Evolutionary conservation across 1,284 basidiomycete genomes (phyloP).

Genomic region (Heterobasidion annosum): DNA sequence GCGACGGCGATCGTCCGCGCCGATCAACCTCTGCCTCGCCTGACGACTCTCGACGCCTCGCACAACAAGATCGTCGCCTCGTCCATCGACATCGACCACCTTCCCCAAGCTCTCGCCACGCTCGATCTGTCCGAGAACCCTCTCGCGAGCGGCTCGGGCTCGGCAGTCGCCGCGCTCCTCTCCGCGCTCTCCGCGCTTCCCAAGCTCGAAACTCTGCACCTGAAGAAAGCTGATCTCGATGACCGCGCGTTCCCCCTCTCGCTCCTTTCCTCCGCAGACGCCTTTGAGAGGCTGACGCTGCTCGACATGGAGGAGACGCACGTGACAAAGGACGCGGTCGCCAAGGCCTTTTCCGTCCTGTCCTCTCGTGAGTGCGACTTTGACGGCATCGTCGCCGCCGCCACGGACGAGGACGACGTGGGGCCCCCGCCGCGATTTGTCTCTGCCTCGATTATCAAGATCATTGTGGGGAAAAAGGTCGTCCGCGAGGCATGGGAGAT

Average conservation of each 20-base stretch:
- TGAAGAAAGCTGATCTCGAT: constrained; percentile 47
- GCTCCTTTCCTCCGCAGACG: constrained; percentile 23
- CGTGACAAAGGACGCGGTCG: constrained; percentile 35
- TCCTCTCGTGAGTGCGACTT: constrained; percentile 40
- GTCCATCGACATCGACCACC: constrained; percentile 40
- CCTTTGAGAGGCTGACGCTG: constrained; percentile 43
- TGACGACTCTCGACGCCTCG: constrained; percentile 49
- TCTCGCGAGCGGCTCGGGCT: constrained; percentile 14
- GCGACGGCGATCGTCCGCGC: constrained; percentile 51
- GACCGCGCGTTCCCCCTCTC: constrained; percentile 47
- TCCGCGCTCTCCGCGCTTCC: constrained; percentile 35
- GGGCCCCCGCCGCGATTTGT: constrained; percentile 8
- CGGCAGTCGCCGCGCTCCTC: constrained; percentile 26
- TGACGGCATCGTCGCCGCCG: constrained; percentile 34
- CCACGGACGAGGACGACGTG: constrained; percentile 15
- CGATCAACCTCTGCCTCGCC: constrained; percentile 50
- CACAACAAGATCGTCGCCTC: constrained; percentile 51
- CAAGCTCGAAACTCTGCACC: constrained; percentile 47
- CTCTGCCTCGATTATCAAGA: constrained; percentile 30
- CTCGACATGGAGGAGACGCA: constrained; percentile 61
- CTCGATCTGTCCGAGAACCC: constrained; percentile 33
- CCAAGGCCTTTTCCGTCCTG: constrained; percentile 28
- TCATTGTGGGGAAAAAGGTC: constrained; percentile 61
- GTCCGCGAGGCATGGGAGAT: constrained; percentile 71
- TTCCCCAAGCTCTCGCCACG: constrained; percentile 22